Evolutionary conservation across 805 yeast genomes (phyloP), one percentile per base, ranked within the genome.

Genomic region (Candida montana): DNA sequence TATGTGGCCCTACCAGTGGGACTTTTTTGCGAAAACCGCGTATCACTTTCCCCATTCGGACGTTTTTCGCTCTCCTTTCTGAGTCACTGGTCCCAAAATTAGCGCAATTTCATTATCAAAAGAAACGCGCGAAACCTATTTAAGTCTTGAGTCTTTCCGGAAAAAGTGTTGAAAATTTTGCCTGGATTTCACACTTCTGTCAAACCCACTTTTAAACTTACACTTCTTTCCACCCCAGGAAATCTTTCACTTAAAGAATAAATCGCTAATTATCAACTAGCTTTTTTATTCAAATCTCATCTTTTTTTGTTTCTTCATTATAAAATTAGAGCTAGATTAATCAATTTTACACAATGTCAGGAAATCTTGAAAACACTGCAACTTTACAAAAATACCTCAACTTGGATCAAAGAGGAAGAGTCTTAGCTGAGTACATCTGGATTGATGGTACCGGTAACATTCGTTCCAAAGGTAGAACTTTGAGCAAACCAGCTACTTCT

Each of bases 381-480:
- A 83, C 87, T 49, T 74, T 91, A 60, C 75, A 80, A 61, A 91
- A 90, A 71, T 91, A 91, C 63, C 62, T 84, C 50, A 83, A 77
- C 55, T 77, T 93, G 56, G 83, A 81, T 66, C 97, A 90, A 74
- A 75, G 79, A 55, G 96, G 95, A 51, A 75, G 74, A 59, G 74
- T 91, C 51, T 75, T 93, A 54, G 99, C 99, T 50, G 99, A 93
- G 70, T 93, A 93, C 73, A 81, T 93, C 66, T 93, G 99, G 99
- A 83, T 93, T 55, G 99, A 93, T 64, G 86, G 95, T 54, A 75
- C 83, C 51, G 95, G 95, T 63, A 77, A 81, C 60, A 66, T 89
- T 58, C 86, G 99, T 73, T 87, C 97, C 48, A 93, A 93, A 74
- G 89, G 96, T 70, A 85, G 82, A 69, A 93, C 99, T 44, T 72